These are phyloP conservation scores for Flaveria trinervia DNA, from an alignment of 129 eudicot genomes.

Conservation along the genomic window DNA sequence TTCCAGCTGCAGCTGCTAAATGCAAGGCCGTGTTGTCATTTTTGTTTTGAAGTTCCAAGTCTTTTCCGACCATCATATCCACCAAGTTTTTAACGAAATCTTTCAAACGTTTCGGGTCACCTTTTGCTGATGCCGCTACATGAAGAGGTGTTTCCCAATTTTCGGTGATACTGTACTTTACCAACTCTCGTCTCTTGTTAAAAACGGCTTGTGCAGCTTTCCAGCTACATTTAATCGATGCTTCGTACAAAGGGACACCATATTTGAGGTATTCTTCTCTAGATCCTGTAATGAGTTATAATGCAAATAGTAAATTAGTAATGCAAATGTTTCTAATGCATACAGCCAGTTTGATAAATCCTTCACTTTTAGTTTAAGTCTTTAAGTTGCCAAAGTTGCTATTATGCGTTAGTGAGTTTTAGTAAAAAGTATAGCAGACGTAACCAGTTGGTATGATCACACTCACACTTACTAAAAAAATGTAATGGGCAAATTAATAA, in stretches of 20 bases:
- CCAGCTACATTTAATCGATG: conserved; percentile 36
- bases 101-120: not conserved
- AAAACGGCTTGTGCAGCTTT: conserved; percentile 35
- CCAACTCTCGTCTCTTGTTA: not conserved
- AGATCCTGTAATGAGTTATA: conserved; percentile 10
- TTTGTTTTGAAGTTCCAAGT: conserved; percentile 29
- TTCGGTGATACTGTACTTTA: conserved; percentile 32
- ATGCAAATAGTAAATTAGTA: conserved; percentile 1
- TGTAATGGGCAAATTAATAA: too few species aligned
- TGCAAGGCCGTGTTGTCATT: conserved; percentile 36
- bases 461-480: too few species aligned
- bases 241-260: conserved; percentile 31
- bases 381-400: too few species aligned
- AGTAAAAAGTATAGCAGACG: too few species aligned
- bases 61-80: conserved; percentile 23
- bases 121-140: conserved; percentile 34
- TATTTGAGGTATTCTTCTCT: conserved; percentile 8
- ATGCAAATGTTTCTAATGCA: not conserved
- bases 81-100: conserved; percentile 35
- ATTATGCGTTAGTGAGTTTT: too few species aligned
- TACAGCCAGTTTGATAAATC: too few species aligned
- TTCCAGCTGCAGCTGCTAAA: conserved; percentile 42
- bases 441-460: too few species aligned
- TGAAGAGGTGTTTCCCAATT: conserved; percentile 48
- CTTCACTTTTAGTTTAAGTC: too few species aligned